These are phyloP conservation scores for Sporobolomyces phaffii DNA, from an alignment of 768 basidiomycete species.

Conservation along the genomic window DNA sequence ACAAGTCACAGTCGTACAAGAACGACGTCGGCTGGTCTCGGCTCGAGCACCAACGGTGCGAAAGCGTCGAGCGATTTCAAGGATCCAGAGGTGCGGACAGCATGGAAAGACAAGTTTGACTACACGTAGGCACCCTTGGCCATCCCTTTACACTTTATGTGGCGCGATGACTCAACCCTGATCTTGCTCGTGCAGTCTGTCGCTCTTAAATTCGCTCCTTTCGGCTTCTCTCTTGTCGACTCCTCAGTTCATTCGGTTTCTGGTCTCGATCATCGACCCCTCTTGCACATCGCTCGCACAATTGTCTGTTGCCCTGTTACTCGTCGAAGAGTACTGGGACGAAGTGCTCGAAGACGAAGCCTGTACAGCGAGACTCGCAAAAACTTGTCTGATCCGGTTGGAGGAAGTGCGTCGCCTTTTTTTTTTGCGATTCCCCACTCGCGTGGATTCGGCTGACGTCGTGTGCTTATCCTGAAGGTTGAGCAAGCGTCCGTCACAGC, in stretches of 20 bases:
- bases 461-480: not conserved
- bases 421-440: not conserved
- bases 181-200: not conserved
- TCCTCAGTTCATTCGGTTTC: conserved; percentile 23
- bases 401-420: not conserved
- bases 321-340: conserved; percentile 28
- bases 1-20: not conserved
- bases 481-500: not conserved
- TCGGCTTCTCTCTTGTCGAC: conserved; percentile 23
- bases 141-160: no score
- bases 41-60: not conserved
- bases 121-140: conserved; percentile 20
- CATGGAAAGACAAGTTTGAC: conserved; percentile 28
- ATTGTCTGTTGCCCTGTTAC: conserved; percentile 22
- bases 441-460: not conserved
- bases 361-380: conserved; percentile 10
- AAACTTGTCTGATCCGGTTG: conserved; percentile 10
- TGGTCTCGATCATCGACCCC: conserved; percentile 23
- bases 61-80: conserved; percentile 2
- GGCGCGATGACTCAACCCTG: no score
- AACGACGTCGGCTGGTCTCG: not conserved
- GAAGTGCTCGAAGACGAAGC: conserved; percentile 27
- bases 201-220: conserved; percentile 18
- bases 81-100: conserved; percentile 9
- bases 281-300: not conserved